Evolutionary conservation across 495 filamentous ascomycete genomes (phyloP).

Genomic region (Rhypophila decipiens): DNA sequence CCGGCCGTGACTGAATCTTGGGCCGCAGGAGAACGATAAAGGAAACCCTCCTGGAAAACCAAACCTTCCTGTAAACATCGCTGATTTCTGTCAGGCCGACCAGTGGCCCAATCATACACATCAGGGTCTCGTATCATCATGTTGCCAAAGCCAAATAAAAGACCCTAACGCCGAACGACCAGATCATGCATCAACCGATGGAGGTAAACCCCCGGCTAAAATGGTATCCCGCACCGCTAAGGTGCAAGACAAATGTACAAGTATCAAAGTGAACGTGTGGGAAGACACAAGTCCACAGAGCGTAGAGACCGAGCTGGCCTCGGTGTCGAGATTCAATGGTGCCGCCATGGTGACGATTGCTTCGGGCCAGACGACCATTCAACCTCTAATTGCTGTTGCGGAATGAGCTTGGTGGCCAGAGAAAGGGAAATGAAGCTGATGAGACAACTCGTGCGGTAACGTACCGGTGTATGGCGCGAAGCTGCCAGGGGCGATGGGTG

Average conservation of each 20-base stretch:
- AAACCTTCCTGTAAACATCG: not conserved
- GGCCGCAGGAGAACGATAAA: no score
- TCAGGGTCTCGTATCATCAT: constrained; percentile 7
- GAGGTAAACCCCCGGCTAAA: constrained; percentile 1
- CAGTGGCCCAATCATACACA: constrained; percentile 7
- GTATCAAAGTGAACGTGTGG: not conserved
- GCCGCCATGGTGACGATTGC: not conserved
- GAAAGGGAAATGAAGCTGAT: constrained; percentile 36
- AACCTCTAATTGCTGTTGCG: constrained; percentile 24
- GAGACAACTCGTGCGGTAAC: constrained; percentile 31
- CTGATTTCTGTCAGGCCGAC: not conserved
- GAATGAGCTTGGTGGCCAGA: constrained; percentile 30
- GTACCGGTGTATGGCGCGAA: constrained; percentile 31
- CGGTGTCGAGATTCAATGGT: not conserved
- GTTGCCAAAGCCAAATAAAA: not conserved
- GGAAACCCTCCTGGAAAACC: no score
- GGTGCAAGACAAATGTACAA: constrained; percentile 5
- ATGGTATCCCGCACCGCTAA: constrained; percentile 2
- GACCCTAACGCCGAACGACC: constrained; percentile 14
- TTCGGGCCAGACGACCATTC: not conserved
- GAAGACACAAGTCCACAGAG: no score
- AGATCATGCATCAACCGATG: constrained; percentile 4
- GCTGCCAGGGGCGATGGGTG: constrained; percentile 19
- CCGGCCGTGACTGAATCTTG: no score
- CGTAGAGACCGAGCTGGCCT: not conserved